phyloP scores from a whole-genome alignment of 2,329 filamentous ascomycete species.

The Microsporum ferrugineum region DNA sequence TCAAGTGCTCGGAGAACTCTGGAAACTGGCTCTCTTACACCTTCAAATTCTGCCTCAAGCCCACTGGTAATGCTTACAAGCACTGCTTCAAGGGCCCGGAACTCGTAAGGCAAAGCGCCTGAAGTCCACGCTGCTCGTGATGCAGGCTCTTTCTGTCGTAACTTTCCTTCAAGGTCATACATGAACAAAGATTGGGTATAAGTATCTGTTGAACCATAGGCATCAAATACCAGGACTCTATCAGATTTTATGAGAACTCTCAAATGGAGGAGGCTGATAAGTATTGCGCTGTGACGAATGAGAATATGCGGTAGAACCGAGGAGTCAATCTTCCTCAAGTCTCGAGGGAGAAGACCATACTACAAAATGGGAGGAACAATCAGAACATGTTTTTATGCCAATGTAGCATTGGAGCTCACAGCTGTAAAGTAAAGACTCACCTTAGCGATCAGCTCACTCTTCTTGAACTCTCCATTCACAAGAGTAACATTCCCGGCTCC shows the following conservation, averaged over 20 bases:
- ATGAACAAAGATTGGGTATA: slow-evolving; percentile 96
- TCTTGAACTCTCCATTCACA: slow-evolving; percentile 92
- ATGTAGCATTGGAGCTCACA: not conserved
- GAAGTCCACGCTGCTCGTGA: slow-evolving; percentile 38
- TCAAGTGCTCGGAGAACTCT: slow-evolving; percentile 80
- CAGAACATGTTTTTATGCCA: not conserved
- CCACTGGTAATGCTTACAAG: slow-evolving; percentile 86
- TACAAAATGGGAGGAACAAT: slow-evolving; percentile 26
- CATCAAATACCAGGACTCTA: slow-evolving; percentile 87
- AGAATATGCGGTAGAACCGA: slow-evolving; percentile 92
- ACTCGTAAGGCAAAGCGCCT: slow-evolving; percentile 76
- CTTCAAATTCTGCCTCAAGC: slow-evolving; percentile 87
- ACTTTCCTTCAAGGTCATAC: slow-evolving; percentile 88
- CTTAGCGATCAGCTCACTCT: slow-evolving; percentile 92
- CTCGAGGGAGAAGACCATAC: slow-evolving; percentile 87
- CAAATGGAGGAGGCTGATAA: slow-evolving; percentile 92
- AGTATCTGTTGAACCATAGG: slow-evolving; percentile 86
- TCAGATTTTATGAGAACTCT: slow-evolving; percentile 92
- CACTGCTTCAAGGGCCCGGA: slow-evolving; percentile 88
- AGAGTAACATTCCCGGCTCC: slow-evolving; percentile 84
- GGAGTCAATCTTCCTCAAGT: slow-evolving; percentile 94
- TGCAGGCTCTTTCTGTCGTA: slow-evolving; percentile 57
- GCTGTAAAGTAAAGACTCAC: slow-evolving; percentile 34
- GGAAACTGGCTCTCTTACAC: slow-evolving; percentile 84
- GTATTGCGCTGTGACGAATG: slow-evolving; percentile 80